Conservation (phyloP, 2,329 filamentous ascomycete species). For the Lasiodiplodia theobromae region DNA sequence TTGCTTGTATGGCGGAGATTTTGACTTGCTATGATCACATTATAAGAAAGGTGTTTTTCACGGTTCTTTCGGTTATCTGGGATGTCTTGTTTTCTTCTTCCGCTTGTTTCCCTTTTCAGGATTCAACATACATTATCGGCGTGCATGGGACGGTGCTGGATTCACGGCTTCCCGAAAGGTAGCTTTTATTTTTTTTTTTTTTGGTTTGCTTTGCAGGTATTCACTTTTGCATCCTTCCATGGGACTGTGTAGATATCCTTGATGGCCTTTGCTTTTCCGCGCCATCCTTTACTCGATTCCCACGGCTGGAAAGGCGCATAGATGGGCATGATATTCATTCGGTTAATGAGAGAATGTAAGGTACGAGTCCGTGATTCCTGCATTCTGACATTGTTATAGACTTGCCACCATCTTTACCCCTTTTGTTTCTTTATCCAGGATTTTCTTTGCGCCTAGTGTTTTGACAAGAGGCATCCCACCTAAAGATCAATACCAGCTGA, state of each 20-base stretch:
- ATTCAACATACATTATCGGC: slow-evolving; percentile 22
- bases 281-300: background rate
- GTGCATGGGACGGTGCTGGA: slow-evolving; percentile 17
- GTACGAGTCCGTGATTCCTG: background rate
- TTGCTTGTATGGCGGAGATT: background rate
- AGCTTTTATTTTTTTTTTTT: background rate
- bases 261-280: slow-evolving; percentile 15
- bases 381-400: background rate
- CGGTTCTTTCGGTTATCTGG: slow-evolving; percentile 3
- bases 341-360: slow-evolving; percentile 13
- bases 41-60: slow-evolving; percentile 10
- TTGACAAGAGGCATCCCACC: background rate
- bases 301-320: slow-evolving; percentile 13
- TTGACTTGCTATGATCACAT: background rate
- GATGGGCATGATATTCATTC: slow-evolving; percentile 17
- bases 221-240: background rate
- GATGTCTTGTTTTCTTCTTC: background rate
- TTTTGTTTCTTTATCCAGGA: background rate
- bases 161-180: background rate
- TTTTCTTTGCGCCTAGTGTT: background rate
- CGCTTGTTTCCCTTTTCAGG: background rate
- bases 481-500: background rate
- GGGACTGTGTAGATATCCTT: slow-evolving; percentile 23
- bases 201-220: slow-evolving; percentile 2
- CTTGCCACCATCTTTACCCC: background rate